Conservation (phyloP, 140 eudicot genomes). For the Anethum foeniculum region DNA sequence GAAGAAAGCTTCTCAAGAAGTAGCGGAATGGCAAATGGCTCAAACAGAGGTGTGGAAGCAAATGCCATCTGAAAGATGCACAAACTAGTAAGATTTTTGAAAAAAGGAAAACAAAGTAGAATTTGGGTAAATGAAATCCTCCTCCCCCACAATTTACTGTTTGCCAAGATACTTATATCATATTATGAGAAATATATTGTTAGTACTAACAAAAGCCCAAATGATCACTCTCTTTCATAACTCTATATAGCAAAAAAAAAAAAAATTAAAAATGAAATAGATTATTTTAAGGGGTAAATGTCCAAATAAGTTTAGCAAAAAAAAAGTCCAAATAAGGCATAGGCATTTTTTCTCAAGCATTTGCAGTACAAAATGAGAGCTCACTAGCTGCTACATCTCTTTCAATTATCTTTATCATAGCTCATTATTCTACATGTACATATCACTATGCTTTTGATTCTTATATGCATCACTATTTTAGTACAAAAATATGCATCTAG, state of each 20-base stretch:
- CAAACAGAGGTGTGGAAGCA: constrained; percentile 75
- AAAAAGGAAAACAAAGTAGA: neutral
- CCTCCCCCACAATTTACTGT: neutral
- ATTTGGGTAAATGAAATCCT: neutral
- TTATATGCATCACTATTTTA: neutral
- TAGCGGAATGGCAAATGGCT: constrained; percentile 72
- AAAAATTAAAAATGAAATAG: too few relatives aligned
- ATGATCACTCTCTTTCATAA: neutral
- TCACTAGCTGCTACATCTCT: neutral
- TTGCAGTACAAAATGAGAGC: neutral
- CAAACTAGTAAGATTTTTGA: constrained; percentile 4
- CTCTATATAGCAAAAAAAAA: neutral
- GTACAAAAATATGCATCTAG: too few relatives aligned
- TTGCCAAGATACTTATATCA: neutral
- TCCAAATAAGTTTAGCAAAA: neutral
- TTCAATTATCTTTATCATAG: neutral
- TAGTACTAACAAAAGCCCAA: neutral
- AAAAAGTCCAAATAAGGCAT: neutral
- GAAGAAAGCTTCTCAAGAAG: constrained; percentile 87
- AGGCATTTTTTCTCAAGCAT: neutral
- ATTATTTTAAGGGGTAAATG: neutral
- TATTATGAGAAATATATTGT: neutral
- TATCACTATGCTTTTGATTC: neutral
- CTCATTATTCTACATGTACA: neutral
- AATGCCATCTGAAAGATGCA: constrained; percentile 57